phyloP scores from a whole-genome alignment of 2,329 filamentous ascomycete species.

The Phaeosphaeriaceae sp. region DNA sequence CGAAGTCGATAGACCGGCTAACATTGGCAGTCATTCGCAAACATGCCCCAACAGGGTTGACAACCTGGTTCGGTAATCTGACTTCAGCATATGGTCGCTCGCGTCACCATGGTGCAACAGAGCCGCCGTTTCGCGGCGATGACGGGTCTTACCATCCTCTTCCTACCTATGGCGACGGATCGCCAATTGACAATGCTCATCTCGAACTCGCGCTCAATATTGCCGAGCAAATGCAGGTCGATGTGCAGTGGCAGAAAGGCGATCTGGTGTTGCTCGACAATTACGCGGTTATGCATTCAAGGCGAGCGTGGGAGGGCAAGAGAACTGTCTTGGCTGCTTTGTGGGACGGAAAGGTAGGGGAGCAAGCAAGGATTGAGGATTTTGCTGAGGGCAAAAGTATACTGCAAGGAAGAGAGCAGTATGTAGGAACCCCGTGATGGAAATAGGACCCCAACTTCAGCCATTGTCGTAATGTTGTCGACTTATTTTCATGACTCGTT shows the following conservation, averaged over 20 bases:
- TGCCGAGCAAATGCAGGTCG: conserved; percentile 14
- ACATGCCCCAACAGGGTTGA: conserved; percentile 11
- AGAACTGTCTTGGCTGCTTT: conserved; percentile 17
- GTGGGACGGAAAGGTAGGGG: conserved; percentile 13
- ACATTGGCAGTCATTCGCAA: conserved; percentile 14
- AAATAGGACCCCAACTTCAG: too few species aligned
- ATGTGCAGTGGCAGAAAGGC: conserved; percentile 17
- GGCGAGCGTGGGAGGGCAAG: conserved; percentile 16
- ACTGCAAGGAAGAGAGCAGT: neutral
- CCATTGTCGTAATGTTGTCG: too few species aligned
- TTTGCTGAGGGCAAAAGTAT: conserved; percentile 8
- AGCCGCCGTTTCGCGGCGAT: conserved; percentile 16
- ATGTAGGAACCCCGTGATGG: neutral
- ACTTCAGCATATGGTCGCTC: conserved; percentile 16
- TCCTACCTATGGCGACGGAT: conserved; percentile 20
- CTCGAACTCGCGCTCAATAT: conserved; percentile 19
- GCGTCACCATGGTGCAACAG: conserved; percentile 16
- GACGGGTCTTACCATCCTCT: conserved; percentile 20
- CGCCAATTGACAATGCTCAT: conserved; percentile 12
- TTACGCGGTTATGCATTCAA: conserved; percentile 22
- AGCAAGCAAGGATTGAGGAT: conserved; percentile 5
- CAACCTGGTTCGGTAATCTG: conserved; percentile 19
- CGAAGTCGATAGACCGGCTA: neutral
- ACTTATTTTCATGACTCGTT: too few species aligned
- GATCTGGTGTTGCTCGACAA: conserved; percentile 24